Evolutionary conservation across 2,329 filamentous ascomycete species (phyloP), one percentile per base, ranked within the genome.

Genomic region (Colletotrichum caudatum): DNA sequence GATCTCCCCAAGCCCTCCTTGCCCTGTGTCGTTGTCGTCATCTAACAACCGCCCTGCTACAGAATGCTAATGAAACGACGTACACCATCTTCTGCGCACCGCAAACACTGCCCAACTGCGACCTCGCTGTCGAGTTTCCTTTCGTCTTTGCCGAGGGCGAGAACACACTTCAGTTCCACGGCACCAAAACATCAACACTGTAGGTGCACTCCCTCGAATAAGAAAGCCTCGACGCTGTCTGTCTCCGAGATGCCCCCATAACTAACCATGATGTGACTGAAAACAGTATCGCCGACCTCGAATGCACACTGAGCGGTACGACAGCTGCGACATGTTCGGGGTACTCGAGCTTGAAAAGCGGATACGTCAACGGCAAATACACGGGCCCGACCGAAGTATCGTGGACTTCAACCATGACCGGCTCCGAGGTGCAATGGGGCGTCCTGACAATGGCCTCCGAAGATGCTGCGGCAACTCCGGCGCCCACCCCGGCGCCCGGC

Each of bases 71-170:
- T 35, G 77, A 81, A 70, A 86, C 85, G 20, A 82, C 83, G 33
- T 86, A 85, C 72, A 86, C 84, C 68, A 83, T 87, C 51, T 87
- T 87, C 75, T 87, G 85, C 71, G 81, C 81, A 12, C 79, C 82
- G 39, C 76, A 82, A 66, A 79, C 80, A n/a, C 80, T 81, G 3
- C 78, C 78, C 7, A 79, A 78, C 8, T 87, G 85, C 76, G 81
- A 82, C 66, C 77, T 87, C 9, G 82, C 82, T 8, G 81, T 84
- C 18, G 83, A 84, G 56, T 81, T 86, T 46, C 85, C 85, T 5
- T 86, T 86, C 73, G 74, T 84, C 59, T 80, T 87, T 68, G 81
- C 84, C 16, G 83, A 86, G 72, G 84, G 85, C 0, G 81, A 84
- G 16, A 77, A 78, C 48, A 85, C 83, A 5, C 79, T 87, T 44